These are phyloP conservation scores for Pyrenochaeta sp. DNA, from an alignment of 2,329 filamentous ascomycete species.

Conservation along the genomic window DNA sequence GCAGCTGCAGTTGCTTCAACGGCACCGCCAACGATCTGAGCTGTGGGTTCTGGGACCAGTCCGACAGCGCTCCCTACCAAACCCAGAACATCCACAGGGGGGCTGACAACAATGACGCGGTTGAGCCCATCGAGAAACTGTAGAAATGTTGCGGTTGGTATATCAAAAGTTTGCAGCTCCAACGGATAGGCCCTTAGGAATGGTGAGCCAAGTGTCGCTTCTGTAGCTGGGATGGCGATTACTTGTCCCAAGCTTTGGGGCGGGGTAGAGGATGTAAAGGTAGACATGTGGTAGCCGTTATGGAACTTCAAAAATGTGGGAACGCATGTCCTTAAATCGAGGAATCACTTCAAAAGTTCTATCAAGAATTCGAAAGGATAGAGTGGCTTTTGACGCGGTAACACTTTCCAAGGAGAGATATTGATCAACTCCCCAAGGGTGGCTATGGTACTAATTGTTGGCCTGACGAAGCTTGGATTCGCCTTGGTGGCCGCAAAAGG, in stretches of 20 bases:
- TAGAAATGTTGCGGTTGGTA: slow-evolving; percentile 2
- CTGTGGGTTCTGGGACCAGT: slow-evolving; percentile 1
- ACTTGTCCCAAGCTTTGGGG: not conserved
- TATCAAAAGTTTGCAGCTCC: not conserved
- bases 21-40: slow-evolving; percentile 3
- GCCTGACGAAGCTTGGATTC: too few species aligned
- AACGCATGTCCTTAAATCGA: too few species aligned
- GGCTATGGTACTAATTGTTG: too few species aligned
- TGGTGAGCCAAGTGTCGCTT: slow-evolving; percentile 3
- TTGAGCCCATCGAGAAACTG: slow-evolving; percentile 11
- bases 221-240: slow-evolving; percentile 8
- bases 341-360: too few species aligned
- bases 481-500: too few species aligned
- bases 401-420: too few species aligned
- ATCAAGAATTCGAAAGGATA: too few species aligned
- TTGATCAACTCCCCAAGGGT: too few species aligned
- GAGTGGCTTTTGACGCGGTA: too few species aligned
- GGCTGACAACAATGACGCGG: slow-evolving; percentile 5
- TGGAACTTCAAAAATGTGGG: too few species aligned
- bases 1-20: slow-evolving; percentile 1
- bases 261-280: not conserved
- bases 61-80: slow-evolving; percentile 3
- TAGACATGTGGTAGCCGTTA: not conserved
- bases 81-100: slow-evolving; percentile 1
- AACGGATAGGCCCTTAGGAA: slow-evolving; percentile 11